Percentiles rank a stretch among this genome's conserved stretches.
phyloP scores from a whole-genome alignment of 1,139 yeast genomes.

The Debaryomyces coudertii region DNA sequence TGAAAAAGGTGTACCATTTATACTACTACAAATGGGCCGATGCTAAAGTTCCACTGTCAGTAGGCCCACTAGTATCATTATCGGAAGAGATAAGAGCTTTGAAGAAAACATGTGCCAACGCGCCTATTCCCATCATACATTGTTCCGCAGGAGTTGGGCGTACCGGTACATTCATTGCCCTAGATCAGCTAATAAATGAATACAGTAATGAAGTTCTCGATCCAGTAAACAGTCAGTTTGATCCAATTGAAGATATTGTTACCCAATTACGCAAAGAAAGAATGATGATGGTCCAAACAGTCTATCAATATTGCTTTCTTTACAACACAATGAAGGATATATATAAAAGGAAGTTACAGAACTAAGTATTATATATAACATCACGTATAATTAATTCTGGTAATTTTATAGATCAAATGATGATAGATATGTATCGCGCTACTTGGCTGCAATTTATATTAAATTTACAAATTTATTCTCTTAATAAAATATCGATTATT shows the following conservation, averaged over 20 bases:
- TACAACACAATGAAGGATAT: conserved; percentile 26
- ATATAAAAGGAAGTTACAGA: neutral
- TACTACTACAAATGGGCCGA: conserved; percentile 64
- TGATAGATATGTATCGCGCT: neutral
- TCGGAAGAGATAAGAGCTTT: conserved; percentile 28
- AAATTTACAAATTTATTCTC: neutral
- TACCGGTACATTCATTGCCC: conserved; percentile 75
- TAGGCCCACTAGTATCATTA: conserved; percentile 39
- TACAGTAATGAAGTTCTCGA: conserved; percentile 10
- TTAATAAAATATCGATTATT: neutral
- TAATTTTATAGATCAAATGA: conserved; percentile 3
- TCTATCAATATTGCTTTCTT: conserved; percentile 56
- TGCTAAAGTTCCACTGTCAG: conserved; percentile 49
- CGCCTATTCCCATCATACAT: conserved; percentile 55
- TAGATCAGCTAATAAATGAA: conserved; percentile 48
- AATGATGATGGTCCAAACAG: conserved; percentile 70
- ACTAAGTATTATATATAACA: neutral
- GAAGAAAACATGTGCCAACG: conserved; percentile 12
- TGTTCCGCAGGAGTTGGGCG: conserved; percentile 89
- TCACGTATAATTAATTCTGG: conserved; percentile 1
- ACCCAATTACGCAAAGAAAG: conserved; percentile 53
- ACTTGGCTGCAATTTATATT: conserved; percentile 4
- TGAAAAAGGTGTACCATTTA: conserved; percentile 52
- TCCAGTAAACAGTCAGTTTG: conserved; percentile 14
- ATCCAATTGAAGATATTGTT: conserved; percentile 41